phyloP scores from a whole-genome alignment of 148 eudicot species.

The Dianthus caryophyllus region DNA sequence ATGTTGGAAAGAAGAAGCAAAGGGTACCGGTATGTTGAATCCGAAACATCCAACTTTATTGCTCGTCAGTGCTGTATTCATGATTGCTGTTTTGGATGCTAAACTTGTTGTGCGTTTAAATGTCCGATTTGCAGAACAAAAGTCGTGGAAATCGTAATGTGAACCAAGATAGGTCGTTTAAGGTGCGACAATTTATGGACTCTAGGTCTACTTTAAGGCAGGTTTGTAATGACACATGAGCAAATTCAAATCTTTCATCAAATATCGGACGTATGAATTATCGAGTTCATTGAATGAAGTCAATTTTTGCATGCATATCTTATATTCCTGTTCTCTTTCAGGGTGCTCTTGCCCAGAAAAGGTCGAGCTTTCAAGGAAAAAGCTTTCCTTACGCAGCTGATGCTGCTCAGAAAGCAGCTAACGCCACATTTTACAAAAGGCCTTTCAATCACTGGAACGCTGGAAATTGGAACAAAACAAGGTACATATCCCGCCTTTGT shows the following conservation, averaged over 20 bases:
- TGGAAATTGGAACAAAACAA: constrained; percentile 53
- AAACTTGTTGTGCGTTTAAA: constrained; percentile 17
- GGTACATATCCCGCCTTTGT: constrained; percentile 34
- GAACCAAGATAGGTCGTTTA: constrained; percentile 50
- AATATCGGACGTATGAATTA: constrained; percentile 2
- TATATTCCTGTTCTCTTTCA: constrained; percentile 19
- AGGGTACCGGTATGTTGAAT: constrained; percentile 54
- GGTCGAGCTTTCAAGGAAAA: constrained; percentile 69
- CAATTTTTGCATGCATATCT: too few relatives aligned
- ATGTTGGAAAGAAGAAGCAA: constrained; percentile 54
- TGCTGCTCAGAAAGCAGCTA: constrained; percentile 61
- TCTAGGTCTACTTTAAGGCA: constrained; percentile 76
- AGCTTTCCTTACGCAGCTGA: constrained; percentile 64
- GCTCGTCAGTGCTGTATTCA: background rate
- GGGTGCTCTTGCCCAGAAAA: constrained; percentile 78
- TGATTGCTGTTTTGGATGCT: background rate
- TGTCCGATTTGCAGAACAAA: constrained; percentile 45
- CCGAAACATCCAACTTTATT: constrained; percentile 16
- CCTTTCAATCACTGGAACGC: constrained; percentile 38
- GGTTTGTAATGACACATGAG: constrained; percentile 34
- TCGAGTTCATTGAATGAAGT: too few relatives aligned
- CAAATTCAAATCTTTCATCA: background rate
- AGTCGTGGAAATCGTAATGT: constrained; percentile 40
- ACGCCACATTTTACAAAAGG: constrained; percentile 54
- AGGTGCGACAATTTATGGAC: constrained; percentile 59